Evolutionary conservation across 2,329 filamentous ascomycete genomes (phyloP), one percentile per base, ranked within the genome.

Genomic region (Camptophora hylomeconis): DNA sequence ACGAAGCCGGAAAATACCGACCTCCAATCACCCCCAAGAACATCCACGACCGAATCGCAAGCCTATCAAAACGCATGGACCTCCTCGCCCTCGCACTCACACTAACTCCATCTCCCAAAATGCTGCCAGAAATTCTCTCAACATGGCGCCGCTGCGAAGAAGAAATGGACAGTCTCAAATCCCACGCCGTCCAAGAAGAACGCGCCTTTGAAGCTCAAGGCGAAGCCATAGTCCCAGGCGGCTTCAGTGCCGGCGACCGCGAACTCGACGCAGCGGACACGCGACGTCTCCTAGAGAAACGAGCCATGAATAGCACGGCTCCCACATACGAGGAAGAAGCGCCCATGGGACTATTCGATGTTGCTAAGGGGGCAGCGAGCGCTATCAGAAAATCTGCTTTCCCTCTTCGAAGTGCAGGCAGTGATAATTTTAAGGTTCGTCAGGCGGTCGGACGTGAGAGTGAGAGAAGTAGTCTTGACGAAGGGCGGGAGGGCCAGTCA

Each of bases 141-240:
- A 69, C 69, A 13, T 77, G 72, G 72, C 68, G 70, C 28, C 60
- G 69, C 24, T 72, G 67, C 45, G 72, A 77, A 47, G 65, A 70
- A 37, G 70, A 76, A 44, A 60, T 71, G 49, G 61, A 54, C 8
- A 52, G 56, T 2, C 55, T 75, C 7, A 61, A 69, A 26, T 54
- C 60, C 5, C 57, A 61, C 12, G 71, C 75, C 37, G 55, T 58
- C 10, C 58, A 61, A 36, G 70, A 67, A 37, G 72, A 72, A 45
- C 54, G 68, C 36, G 54, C 58, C 15, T 73, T 71, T 55, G 69
- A 76, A 42, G 56, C 64, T 20, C 60, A 60, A 17, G 69, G 65
- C 3, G 67, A 73, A 37, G 31, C 27, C 5, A 36, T 48, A 6
- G 42, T 60, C 4, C 58, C 59, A 1, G 59, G 59, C 22, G 58